Evolutionary conservation across 139 green algal species (phyloP).

Genomic region (Micractinium sp.): DNA sequence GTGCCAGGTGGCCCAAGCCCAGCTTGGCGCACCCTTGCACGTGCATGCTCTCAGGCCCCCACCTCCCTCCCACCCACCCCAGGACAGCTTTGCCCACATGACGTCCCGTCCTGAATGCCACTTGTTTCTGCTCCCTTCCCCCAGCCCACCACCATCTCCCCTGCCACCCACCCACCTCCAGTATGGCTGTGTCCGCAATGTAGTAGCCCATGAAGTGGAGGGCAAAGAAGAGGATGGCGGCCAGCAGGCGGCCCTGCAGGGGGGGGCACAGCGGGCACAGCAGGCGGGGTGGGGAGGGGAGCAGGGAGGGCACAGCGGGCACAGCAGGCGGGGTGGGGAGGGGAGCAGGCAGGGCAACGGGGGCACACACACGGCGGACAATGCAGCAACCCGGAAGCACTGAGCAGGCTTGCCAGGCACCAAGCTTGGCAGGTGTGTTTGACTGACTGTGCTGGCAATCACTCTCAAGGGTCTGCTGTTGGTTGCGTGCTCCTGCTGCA

Average conservation of each 20-base stretch:
- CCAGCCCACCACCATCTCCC: background rate
- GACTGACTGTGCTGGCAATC: too few relatives aligned
- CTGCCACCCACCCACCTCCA: conserved; percentile 27
- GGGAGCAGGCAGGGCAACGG: background rate
- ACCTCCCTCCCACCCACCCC: too few relatives aligned
- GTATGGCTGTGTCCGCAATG: conserved; percentile 63
- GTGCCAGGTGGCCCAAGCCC: too few relatives aligned
- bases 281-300: background rate
- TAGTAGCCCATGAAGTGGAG: conserved; percentile 65
- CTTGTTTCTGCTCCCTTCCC: too few relatives aligned
- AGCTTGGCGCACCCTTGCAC: too few relatives aligned
- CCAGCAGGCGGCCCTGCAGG: conserved; percentile 39
- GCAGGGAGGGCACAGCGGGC: conserved; percentile 17
- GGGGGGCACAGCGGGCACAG: background rate
- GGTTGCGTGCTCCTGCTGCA: too few relatives aligned
- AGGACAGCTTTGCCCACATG: too few relatives aligned
- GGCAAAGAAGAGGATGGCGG: conserved; percentile 23
- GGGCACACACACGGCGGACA: background rate
- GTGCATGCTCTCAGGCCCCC: too few relatives aligned
- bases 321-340: conserved; percentile 16
- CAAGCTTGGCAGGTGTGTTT: too few relatives aligned
- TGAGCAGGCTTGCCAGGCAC: background rate
- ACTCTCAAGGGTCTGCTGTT: too few relatives aligned
- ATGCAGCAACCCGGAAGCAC: background rate
- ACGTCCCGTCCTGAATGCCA: too few relatives aligned